These are phyloP conservation scores for Fusarium annulatum DNA, from an alignment of 2,329 filamentous ascomycete genomes.

Conservation along the genomic window DNA sequence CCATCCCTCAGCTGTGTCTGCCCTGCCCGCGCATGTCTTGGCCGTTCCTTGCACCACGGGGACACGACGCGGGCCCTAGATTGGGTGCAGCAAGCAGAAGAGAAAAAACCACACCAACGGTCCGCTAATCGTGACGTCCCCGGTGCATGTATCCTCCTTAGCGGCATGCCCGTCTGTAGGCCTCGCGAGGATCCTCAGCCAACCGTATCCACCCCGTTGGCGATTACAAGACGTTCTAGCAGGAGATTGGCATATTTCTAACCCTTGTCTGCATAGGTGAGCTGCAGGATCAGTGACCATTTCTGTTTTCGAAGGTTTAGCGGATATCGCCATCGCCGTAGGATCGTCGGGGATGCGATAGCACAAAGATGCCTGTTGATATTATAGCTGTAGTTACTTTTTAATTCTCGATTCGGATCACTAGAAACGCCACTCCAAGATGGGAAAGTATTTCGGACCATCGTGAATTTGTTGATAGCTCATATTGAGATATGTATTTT, in stretches of 20 bases:
- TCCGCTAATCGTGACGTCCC: conserved; percentile 15
- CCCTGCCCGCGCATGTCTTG: conserved; percentile 2
- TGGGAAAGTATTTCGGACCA: rapidly evolving
- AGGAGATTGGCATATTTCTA: not conserved
- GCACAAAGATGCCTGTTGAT: not conserved
- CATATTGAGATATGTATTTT: rapidly evolving
- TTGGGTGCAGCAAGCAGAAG: conserved; percentile 14
- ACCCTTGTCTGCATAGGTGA: conserved; percentile 1
- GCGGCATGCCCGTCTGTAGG: conserved; percentile 8
- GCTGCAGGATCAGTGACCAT: not conserved
- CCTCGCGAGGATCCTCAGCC: conserved; percentile 4
- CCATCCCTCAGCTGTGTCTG: not conserved
- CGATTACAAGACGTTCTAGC: not conserved
- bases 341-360: not conserved
- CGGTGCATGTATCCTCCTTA: conserved; percentile 10
- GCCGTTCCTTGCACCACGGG: conserved; percentile 35
- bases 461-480: too few relatives aligned
- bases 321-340: not conserved
- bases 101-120: not conserved
- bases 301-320: not conserved
- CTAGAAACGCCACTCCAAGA: not conserved
- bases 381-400: not conserved
- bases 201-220: conserved; percentile 23
- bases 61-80: conserved; percentile 2
- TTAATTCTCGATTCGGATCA: not conserved